Evolutionary conservation across 257 asterid genomes (phyloP).

Genomic region (Capsicum rhomboideum): DNA sequence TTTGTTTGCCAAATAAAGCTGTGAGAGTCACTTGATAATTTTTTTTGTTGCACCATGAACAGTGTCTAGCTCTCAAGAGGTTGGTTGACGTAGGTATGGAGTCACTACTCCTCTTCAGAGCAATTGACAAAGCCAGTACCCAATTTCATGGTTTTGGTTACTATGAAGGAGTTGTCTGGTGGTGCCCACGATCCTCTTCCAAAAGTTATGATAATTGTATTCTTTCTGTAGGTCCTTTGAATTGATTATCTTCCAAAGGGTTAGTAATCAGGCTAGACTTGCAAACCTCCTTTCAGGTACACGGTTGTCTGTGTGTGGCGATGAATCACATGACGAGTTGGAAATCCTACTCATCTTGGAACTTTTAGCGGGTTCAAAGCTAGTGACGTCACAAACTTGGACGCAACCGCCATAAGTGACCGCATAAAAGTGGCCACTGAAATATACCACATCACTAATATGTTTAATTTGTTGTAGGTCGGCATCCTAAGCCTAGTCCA

Average conservation of each 20-base stretch:
- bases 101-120: slow-evolving; percentile 84
- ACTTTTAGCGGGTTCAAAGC: no score
- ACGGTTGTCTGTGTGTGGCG: slow-evolving; percentile 75
- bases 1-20: background rate
- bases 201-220: slow-evolving; percentile 43
- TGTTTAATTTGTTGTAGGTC: no score
- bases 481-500: no score
- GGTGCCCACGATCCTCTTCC: slow-evolving; percentile 66
- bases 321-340: slow-evolving; percentile 64
- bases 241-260: background rate
- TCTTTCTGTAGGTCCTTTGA: background rate
- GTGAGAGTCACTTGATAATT: slow-evolving; percentile 11
- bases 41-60: no score
- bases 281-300: slow-evolving; percentile 40
- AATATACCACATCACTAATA: no score
- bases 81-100: slow-evolving; percentile 84
- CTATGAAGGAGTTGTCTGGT: slow-evolving; percentile 39
- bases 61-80: slow-evolving; percentile 38
- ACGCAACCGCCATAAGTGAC: no score
- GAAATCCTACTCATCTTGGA: slow-evolving; percentile 1
- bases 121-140: slow-evolving; percentile 83
- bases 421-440: no score
- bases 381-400: no score
- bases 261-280: slow-evolving; percentile 5
- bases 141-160: slow-evolving; percentile 63